Percentiles rank a stretch among this genome's conserved stretches.
Evolutionary conservation across 805 yeast genomes (phyloP).

Genomic region (Schwanniomyces pseudopolymorphus): DNA sequence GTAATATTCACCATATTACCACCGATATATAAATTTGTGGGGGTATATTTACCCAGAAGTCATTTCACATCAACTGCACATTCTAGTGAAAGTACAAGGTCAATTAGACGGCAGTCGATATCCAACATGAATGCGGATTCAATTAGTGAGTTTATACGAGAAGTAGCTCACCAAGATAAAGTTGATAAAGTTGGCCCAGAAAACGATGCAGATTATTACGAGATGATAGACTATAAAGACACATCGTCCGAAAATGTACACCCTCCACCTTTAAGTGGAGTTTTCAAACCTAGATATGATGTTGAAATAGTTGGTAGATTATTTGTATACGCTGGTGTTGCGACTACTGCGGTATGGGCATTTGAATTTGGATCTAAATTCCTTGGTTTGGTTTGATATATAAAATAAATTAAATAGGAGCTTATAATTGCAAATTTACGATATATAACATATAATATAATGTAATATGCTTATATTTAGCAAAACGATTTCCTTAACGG

Average conservation of each 20-base stretch:
- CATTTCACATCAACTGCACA: conserved; percentile 40
- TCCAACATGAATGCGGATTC: conserved; percentile 32
- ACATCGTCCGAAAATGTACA: conserved; percentile 1
- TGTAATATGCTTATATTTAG: too few species aligned
- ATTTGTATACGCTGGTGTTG: conserved; percentile 79
- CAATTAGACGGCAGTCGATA: conserved; percentile 39
- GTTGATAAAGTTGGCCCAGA: conserved; percentile 35
- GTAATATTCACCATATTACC: conserved; percentile 55
- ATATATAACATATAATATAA: too few species aligned
- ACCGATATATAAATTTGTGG: conserved; percentile 51
- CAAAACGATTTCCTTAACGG: too few species aligned
- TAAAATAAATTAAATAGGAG: neutral
- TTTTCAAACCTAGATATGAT: conserved; percentile 62
- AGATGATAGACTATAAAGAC: conserved; percentile 33
- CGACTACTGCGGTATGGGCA: conserved; percentile 53
- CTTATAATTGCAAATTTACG: neutral
- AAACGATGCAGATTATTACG: conserved; percentile 42
- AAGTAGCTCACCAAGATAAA: conserved; percentile 23
- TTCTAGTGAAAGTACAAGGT: conserved; percentile 27
- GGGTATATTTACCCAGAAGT: conserved; percentile 38
- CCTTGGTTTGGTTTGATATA: neutral
- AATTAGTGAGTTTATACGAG: conserved; percentile 22
- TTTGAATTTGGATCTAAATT: conserved; percentile 23
- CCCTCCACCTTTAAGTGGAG: conserved; percentile 33
- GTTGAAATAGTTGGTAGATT: conserved; percentile 76